phyloP scores from a whole-genome alignment of 495 filamentous ascomycete genomes.

The Penicillium steckii region DNA sequence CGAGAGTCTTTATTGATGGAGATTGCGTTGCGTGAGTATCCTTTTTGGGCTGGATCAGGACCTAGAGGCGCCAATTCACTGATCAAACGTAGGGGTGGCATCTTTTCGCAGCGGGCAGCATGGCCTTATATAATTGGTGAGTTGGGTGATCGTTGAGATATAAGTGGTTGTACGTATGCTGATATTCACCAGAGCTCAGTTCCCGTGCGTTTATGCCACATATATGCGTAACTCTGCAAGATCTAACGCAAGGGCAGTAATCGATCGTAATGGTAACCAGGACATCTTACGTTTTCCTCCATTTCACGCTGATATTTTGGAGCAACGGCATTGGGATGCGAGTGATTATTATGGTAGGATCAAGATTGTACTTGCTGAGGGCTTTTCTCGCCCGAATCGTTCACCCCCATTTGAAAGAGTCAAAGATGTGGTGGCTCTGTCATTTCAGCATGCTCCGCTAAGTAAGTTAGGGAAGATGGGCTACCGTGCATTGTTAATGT shows the following conservation, averaged over 20 bases:
- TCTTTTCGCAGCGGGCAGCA: slow-evolving; percentile 52
- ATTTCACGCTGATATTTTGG: slow-evolving; percentile 70
- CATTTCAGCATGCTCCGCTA: slow-evolving; percentile 83
- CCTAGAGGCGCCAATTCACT: not conserved
- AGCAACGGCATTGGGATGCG: slow-evolving; percentile 70
- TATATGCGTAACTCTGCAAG: not conserved
- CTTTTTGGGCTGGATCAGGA: not conserved
- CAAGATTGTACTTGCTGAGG: slow-evolving; percentile 76
- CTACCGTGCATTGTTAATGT: too few relatives aligned
- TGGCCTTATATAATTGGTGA: slow-evolving; percentile 63
- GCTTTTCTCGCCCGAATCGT: slow-evolving; percentile 51
- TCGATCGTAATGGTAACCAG: slow-evolving; percentile 59
- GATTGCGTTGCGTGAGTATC: slow-evolving; percentile 57
- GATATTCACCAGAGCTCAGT: slow-evolving; percentile 26
- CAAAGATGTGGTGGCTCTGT: slow-evolving; percentile 73
- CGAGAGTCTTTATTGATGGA: slow-evolving; percentile 71
- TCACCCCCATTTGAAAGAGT: slow-evolving; percentile 64
- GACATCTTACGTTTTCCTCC: slow-evolving; percentile 68
- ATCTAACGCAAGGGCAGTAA: slow-evolving; percentile 42
- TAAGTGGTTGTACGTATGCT: slow-evolving; percentile 4
- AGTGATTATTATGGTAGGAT: slow-evolving; percentile 70
- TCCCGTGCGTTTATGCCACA: slow-evolving; percentile 14
- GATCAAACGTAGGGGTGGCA: slow-evolving; percentile 40
- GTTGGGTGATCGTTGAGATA: slow-evolving; percentile 13
- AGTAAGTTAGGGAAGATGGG: slow-evolving; percentile 51